These are phyloP conservation scores for Chalciporus chontae DNA, from an alignment of 768 basidiomycete species.

Conservation along the genomic window DNA sequence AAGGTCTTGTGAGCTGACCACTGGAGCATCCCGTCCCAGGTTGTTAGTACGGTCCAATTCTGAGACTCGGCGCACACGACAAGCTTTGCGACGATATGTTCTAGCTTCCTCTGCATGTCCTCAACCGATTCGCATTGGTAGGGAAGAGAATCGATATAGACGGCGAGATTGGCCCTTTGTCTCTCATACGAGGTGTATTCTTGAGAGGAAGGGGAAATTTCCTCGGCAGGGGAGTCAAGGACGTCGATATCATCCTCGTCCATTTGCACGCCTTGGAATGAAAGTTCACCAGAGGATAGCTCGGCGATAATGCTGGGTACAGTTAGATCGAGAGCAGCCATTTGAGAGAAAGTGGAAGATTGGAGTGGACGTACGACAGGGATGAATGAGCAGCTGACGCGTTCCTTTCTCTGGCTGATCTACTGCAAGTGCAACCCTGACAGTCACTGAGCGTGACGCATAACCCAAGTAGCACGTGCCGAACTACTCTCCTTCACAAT, in stretches of 20 bases:
- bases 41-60: slow-evolving; percentile 70
- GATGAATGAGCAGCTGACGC: slow-evolving; percentile 25
- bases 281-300: slow-evolving; percentile 20
- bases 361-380: slow-evolving; percentile 27
- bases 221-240: slow-evolving; percentile 39
- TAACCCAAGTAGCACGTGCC: not conserved
- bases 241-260: slow-evolving; percentile 56
- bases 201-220: slow-evolving; percentile 14
- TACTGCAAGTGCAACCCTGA: too few species aligned
- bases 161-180: slow-evolving; percentile 57
- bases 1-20: slow-evolving; percentile 45
- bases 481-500: too few species aligned
- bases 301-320: slow-evolving; percentile 24
- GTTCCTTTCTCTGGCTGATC: slow-evolving; percentile 16
- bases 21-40: slow-evolving; percentile 79
- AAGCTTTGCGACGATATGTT: slow-evolving; percentile 66
- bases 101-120: slow-evolving; percentile 68
- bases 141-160: slow-evolving; percentile 65
- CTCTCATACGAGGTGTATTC: slow-evolving; percentile 48
- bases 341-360: slow-evolving; percentile 20
- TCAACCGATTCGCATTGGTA: slow-evolving; percentile 70
- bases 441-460: too few species aligned
- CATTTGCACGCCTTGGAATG: slow-evolving; percentile 37
- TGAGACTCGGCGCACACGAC: slow-evolving; percentile 66
- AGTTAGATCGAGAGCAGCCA: slow-evolving; percentile 21